phyloP scores from a whole-genome alignment of 208 protist species.

The Crithidia bombi region DNA sequence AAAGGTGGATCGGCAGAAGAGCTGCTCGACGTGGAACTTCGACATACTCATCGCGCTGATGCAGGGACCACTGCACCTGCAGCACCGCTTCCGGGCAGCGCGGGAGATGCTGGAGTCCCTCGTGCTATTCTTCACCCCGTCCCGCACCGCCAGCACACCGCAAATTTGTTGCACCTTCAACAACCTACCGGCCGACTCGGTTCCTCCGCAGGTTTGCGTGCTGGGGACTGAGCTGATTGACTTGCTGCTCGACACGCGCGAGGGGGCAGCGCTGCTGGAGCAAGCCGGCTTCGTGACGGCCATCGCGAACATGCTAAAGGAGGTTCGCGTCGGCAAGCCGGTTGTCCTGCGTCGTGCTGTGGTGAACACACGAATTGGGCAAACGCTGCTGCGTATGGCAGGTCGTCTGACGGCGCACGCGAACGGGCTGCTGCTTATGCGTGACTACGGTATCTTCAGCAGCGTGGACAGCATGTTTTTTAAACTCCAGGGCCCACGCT shows the following conservation, averaged over 20 bases:
- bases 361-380: slow-evolving; percentile 63
- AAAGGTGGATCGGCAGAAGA: slow-evolving; percentile 50
- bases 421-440: slow-evolving; percentile 85
- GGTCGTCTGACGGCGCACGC: slow-evolving; percentile 74
- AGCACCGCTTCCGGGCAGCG: slow-evolving; percentile 52
- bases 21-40: slow-evolving; percentile 65
- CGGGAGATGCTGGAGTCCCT: slow-evolving; percentile 61
- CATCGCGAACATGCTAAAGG: slow-evolving; percentile 61
- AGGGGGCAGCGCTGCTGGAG: slow-evolving; percentile 66
- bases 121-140: slow-evolving; percentile 77
- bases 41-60: slow-evolving; percentile 77
- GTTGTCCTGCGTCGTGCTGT: slow-evolving; percentile 53
- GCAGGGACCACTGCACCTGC: slow-evolving; percentile 69
- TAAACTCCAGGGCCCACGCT: slow-evolving; percentile 60
- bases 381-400: slow-evolving; percentile 81
- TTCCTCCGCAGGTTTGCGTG: slow-evolving; percentile 59
- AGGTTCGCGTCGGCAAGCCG: slow-evolving; percentile 65
- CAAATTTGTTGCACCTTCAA: slow-evolving; percentile 64
- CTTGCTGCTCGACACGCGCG: slow-evolving; percentile 73
- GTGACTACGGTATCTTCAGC: slow-evolving; percentile 67
- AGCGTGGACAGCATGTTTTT: slow-evolving; percentile 76
- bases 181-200: slow-evolving; percentile 44
- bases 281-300: slow-evolving; percentile 50
- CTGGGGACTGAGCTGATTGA: slow-evolving; percentile 80
- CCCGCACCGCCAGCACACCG: slow-evolving; percentile 20